Percentiles rank a stretch among this genome's conserved stretches.
These are phyloP conservation scores for Drechslerella stenobrocha DNA, from an alignment of 2,329 filamentous ascomycete genomes.

Conservation along the genomic window DNA sequence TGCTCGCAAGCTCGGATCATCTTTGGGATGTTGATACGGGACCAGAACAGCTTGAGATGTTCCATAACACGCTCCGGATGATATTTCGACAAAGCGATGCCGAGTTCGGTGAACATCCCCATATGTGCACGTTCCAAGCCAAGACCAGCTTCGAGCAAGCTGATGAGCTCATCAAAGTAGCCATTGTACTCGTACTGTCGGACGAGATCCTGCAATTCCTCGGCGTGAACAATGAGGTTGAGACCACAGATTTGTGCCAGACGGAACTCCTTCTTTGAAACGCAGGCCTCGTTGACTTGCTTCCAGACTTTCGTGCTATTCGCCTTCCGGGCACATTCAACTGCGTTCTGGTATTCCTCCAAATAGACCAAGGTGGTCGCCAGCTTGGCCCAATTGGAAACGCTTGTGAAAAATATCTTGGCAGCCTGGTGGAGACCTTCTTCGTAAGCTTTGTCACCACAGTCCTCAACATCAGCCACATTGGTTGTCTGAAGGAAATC, in stretches of 20 bases:
- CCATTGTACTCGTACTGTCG: constrained; percentile 96
- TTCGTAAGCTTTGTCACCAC: constrained; percentile 94
- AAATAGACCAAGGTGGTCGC: constrained; percentile 97
- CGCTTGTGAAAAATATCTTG: constrained; percentile 98
- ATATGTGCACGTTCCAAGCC: constrained; percentile 90
- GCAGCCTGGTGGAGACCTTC: constrained; percentile 93
- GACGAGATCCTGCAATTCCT: constrained; percentile 88
- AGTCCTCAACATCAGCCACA: constrained; percentile 93
- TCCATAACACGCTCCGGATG: constrained; percentile 97
- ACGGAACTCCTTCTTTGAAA: constrained; percentile 97
- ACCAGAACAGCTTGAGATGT: constrained; percentile 98
- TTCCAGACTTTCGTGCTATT: constrained; percentile 99
- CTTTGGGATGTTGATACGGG: constrained; percentile 95
- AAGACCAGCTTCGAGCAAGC: constrained; percentile 88
- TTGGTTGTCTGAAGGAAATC: constrained; percentile 93
- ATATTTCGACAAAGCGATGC: constrained; percentile 90
- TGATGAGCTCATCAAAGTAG: constrained; percentile 97
- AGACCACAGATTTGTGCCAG: constrained; percentile 98
- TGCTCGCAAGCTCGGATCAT: constrained; percentile 92
- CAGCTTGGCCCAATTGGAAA: constrained; percentile 99
- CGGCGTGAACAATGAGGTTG: constrained; percentile 95
- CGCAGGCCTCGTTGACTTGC: constrained; percentile 94
- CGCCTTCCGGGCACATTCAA: constrained; percentile 96
- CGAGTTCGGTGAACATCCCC: constrained; percentile 94
- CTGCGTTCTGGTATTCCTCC: constrained; percentile 93